phyloP scores from a whole-genome alignment of 495 filamentous ascomycete genomes.

The Penicillium subrubescens region DNA sequence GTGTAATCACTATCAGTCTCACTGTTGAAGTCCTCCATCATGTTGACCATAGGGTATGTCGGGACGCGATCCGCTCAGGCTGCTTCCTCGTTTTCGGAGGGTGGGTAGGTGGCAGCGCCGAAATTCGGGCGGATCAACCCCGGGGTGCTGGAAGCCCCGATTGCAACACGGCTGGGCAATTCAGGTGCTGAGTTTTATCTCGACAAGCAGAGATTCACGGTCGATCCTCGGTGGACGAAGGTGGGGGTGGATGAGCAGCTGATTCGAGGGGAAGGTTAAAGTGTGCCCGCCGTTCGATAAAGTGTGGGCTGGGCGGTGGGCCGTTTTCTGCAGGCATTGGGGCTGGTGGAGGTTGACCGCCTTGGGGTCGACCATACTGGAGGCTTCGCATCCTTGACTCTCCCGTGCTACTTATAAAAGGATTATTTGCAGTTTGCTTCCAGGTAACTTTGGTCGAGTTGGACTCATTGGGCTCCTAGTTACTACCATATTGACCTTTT shows the following conservation, averaged over 20 bases:
- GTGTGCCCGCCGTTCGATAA: constrained; percentile 17
- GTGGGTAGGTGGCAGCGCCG: constrained; percentile 26
- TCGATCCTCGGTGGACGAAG: neutral
- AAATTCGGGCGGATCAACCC: constrained; percentile 38
- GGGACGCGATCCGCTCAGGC: constrained; percentile 4
- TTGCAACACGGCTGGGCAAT: constrained; percentile 29
- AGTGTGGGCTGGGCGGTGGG: constrained; percentile 24
- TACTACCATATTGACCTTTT: neutral
- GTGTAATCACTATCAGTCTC: constrained; percentile 99
- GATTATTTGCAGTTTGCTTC: neutral
- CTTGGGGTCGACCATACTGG: too few species aligned
- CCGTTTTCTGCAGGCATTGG: neutral
- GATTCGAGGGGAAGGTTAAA: constrained; percentile 11
- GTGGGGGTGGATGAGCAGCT: constrained; percentile 9
- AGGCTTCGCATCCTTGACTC: neutral
- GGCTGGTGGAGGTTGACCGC: constrained; percentile 21
- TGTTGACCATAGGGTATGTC: constrained; percentile 14
- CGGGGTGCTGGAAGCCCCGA: constrained; percentile 30
- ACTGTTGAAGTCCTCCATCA: constrained; percentile 94
- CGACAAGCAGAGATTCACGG: neutral
- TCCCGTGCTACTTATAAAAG: neutral
- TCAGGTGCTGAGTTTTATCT: neutral
- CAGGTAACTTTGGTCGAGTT: neutral
- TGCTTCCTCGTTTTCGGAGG: constrained; percentile 11
- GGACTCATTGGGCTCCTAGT: neutral